Base-by-base conservation (phyloP, 148 eudicot genomes). In the Vaccinium myrtillus region DNA sequence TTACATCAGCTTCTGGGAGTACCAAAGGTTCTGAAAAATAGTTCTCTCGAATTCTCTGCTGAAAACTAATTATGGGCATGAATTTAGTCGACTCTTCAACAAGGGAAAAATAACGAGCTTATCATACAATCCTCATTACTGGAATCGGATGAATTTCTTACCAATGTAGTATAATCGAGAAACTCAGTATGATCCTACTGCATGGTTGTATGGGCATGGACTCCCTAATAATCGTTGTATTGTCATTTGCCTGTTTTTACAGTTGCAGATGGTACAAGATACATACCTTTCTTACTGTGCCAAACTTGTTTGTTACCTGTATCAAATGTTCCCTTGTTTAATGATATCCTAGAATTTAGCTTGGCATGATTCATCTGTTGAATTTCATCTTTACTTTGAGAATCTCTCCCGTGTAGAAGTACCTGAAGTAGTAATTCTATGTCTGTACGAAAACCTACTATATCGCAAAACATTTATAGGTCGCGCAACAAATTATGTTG, bases 1-100 rank as follows among this genome's bases (percentile, higher is more conserved):
- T 94, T 90, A 85, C 92, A 43, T 93, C 98, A 65, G 90, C 90
- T 23, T 83, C 93, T 58, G 90, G 83, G 70, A 91, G 83, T 88
- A 86, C 85, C 58, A 90, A 94, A 87, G 89, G 82, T 78, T 83
- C 90, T 84, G 84, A 85, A 48, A 86, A 87, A 78, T 90, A 84
- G 87, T 56, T 48, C 56, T 51, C 39, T 1, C n/a, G n/a, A 39
- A 32, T 74, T 61, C 32, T 32, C 23, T 77, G 81, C 80, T 84
- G 79, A 70, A 46, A 82, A n/a, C 67, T 16, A 61, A 43, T 53
- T 4, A 15, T 5, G 75, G 8, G 36, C 55, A 53, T 59, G 46
- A 39, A 43, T 56, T 39, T 25, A 16, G 18, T 36, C 2, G 79
- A 39, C 27, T 70, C 77, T 43, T 74, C 51, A 18, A 8, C 81